These are phyloP conservation scores for Pouteria glomerata DNA, from an alignment of 148 eudicot genomes.

Conservation along the genomic window DNA sequence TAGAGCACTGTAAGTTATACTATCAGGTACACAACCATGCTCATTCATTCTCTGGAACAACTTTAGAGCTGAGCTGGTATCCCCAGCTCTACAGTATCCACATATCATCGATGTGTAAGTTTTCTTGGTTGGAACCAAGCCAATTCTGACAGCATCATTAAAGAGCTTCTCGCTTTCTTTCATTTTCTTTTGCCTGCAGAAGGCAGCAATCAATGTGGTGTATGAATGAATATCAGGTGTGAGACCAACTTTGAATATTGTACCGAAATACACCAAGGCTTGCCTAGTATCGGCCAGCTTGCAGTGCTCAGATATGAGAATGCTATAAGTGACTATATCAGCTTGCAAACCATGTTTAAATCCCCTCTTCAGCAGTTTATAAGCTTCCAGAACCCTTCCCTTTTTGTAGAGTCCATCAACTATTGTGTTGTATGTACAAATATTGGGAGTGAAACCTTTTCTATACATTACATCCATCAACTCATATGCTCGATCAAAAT, in stretches of 20 bases:
- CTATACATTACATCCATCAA: conserved; percentile 47
- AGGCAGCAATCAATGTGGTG: conserved; percentile 60
- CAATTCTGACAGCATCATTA: conserved; percentile 47
- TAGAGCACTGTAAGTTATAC: conserved; percentile 66
- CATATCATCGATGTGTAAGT: conserved; percentile 83
- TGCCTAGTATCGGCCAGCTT: conserved; percentile 35
- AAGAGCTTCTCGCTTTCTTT: conserved; percentile 58
- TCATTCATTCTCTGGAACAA: conserved; percentile 57
- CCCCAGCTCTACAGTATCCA: conserved; percentile 61
- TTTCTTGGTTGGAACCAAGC: conserved; percentile 62
- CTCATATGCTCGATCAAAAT: conserved; percentile 64
- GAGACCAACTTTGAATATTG: conserved; percentile 61
- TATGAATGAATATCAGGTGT: conserved; percentile 60
- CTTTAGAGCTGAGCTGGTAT: conserved; percentile 38
- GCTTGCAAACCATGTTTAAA: conserved; percentile 41
- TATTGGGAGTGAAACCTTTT: conserved; percentile 48
- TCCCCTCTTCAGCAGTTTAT: conserved; percentile 36
- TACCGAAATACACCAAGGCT: conserved; percentile 44
- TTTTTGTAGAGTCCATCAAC: conserved; percentile 62
- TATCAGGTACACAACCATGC: conserved; percentile 68
- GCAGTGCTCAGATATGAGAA: conserved; percentile 65
- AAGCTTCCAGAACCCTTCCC: conserved; percentile 63
- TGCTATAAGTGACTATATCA: conserved; percentile 72
- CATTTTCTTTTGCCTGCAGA: conserved; percentile 56
- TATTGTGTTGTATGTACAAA: conserved; percentile 68